Evolutionary conservation across 768 basidiomycete genomes (phyloP).

Genomic region (Fibroporia radiculosa): DNA sequence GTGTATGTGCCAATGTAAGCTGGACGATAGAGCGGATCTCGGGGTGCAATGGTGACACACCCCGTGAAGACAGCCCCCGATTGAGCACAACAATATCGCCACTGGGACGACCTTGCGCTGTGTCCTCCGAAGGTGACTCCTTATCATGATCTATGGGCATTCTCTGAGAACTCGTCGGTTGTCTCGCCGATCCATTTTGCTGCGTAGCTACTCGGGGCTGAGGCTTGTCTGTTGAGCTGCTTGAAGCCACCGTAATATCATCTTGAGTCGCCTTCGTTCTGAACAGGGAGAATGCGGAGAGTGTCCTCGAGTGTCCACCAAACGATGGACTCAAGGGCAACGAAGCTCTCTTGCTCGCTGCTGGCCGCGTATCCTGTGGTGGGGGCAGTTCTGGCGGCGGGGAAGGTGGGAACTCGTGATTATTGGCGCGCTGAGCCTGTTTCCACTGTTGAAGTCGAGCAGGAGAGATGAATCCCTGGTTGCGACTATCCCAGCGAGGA

Average conservation of each 20-base stretch:
- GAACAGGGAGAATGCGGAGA: slow-evolving; percentile 12
- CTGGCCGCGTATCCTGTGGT: slow-evolving; percentile 4
- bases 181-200: background rate
- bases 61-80: slow-evolving; percentile 4
- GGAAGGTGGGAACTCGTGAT: slow-evolving; percentile 10
- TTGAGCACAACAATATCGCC: slow-evolving; percentile 5
- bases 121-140: slow-evolving; percentile 4
- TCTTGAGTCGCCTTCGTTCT: background rate
- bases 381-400: slow-evolving; percentile 11
- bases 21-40: slow-evolving; percentile 78
- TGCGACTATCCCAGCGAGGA: slow-evolving; percentile 30
- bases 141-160: background rate
- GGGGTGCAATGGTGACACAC: slow-evolving; percentile 45
- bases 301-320: slow-evolving; percentile 9
- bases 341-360: slow-evolving; percentile 1
- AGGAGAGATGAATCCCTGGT: slow-evolving; percentile 29
- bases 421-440: slow-evolving; percentile 20
- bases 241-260: background rate
- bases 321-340: slow-evolving; percentile 6
- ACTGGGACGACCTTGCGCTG: slow-evolving; percentile 6
- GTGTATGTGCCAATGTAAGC: slow-evolving; percentile 67
- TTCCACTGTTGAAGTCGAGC: slow-evolving; percentile 26
- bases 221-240: too few relatives aligned
- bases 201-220: background rate
- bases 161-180: background rate